Evolutionary conservation across 1,284 basidiomycete genomes (phyloP).

Genomic region (Lignosus rhinocerotis): DNA sequence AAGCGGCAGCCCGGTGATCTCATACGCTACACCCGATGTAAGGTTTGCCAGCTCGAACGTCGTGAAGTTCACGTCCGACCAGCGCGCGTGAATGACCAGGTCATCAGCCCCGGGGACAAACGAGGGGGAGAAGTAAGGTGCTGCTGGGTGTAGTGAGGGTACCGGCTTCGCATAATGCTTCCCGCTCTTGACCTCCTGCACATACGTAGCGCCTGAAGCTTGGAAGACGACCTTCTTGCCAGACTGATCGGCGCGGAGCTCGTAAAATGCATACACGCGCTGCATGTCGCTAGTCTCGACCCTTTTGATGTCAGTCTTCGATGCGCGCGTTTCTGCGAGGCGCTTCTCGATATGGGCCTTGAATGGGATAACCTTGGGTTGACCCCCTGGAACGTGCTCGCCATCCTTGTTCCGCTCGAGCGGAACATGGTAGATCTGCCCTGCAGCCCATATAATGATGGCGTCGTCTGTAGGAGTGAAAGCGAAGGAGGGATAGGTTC

Average conservation of each 20-base stretch:
- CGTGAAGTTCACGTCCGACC: slow-evolving; percentile 65
- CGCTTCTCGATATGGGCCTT: slow-evolving; percentile 60
- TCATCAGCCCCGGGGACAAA: slow-evolving; percentile 52
- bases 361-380: slow-evolving; percentile 56
- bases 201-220: slow-evolving; percentile 53
- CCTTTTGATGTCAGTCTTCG: slow-evolving; percentile 46
- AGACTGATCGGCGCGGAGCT: slow-evolving; percentile 52
- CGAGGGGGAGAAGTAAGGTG: slow-evolving; percentile 67
- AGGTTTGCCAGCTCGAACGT: slow-evolving; percentile 65
- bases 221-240: slow-evolving; percentile 57
- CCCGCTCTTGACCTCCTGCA: slow-evolving; percentile 42
- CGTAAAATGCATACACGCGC: slow-evolving; percentile 59
- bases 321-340: slow-evolving; percentile 57
- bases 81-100: slow-evolving; percentile 62
- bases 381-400: slow-evolving; percentile 46
- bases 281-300: slow-evolving; percentile 57
- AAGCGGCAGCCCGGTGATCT: slow-evolving; percentile 55
- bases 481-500: slow-evolving; percentile 72
- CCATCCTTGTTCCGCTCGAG: slow-evolving; percentile 47
- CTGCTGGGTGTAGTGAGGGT: slow-evolving; percentile 46
- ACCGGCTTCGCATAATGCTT: slow-evolving; percentile 36
- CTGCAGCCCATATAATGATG: slow-evolving; percentile 71
- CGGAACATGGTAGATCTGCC: slow-evolving; percentile 64
- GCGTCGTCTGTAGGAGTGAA: slow-evolving; percentile 63
- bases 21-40: slow-evolving; percentile 43